Evolutionary conservation across 805 yeast genomes (phyloP).

Genomic region (Peterozyma xylosa): DNA sequence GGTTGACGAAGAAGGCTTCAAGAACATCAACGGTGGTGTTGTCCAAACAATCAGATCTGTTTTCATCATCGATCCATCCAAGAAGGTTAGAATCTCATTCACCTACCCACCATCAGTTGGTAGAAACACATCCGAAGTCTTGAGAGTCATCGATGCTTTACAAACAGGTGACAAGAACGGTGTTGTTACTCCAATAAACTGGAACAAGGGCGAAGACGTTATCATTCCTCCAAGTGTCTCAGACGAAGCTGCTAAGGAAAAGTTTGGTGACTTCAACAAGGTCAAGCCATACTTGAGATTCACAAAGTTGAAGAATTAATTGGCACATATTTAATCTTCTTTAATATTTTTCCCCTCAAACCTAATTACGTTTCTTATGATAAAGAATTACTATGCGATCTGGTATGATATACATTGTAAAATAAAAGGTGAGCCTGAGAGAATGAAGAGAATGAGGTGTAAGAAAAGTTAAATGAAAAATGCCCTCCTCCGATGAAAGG

Average conservation of each 20-base stretch:
- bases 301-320: slow-evolving; percentile 20
- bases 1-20: slow-evolving; percentile 65
- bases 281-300: slow-evolving; percentile 60
- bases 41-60: slow-evolving; percentile 67
- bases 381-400: too few species aligned
- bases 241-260: slow-evolving; percentile 49
- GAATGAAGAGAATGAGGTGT: too few species aligned
- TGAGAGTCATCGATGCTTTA: slow-evolving; percentile 63
- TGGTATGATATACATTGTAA: too few species aligned
- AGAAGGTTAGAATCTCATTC: slow-evolving; percentile 53
- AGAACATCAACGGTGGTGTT: slow-evolving; percentile 58
- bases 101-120: slow-evolving; percentile 72
- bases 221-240: slow-evolving; percentile 62
- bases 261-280: slow-evolving; percentile 55
- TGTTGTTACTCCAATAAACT: slow-evolving; percentile 63
- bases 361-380: too few species aligned
- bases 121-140: slow-evolving; percentile 68
- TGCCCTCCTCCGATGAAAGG: too few species aligned
- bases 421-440: too few species aligned
- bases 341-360: too few species aligned
- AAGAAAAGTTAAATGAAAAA: too few species aligned
- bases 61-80: slow-evolving; percentile 61
- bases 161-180: slow-evolving; percentile 57
- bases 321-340: neutral
- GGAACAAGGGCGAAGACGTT: slow-evolving; percentile 70